phyloP scores from a whole-genome alignment of 2,329 filamentous ascomycete genomes.

The Apiospora saccharicola region DNA sequence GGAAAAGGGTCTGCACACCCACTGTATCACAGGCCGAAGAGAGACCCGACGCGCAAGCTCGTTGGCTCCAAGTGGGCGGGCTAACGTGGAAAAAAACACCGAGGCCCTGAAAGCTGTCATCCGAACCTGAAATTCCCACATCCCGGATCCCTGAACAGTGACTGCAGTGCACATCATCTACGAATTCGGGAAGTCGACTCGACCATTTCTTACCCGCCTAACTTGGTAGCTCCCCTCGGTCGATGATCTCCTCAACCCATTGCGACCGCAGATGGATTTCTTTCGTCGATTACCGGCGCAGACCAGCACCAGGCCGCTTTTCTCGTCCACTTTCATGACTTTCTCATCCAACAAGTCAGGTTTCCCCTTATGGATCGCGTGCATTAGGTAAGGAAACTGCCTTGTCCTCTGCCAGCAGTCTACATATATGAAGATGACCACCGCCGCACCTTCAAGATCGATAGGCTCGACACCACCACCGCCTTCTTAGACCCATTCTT shows the following conservation, averaged over 20 bases:
- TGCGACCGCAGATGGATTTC: background rate
- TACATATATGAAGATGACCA: constrained; percentile 16
- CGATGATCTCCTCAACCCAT: background rate
- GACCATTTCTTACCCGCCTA: constrained; percentile 6
- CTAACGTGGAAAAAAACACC: constrained; percentile 11
- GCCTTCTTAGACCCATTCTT: background rate
- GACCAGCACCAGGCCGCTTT: constrained; percentile 8
- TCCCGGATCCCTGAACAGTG: constrained; percentile 6
- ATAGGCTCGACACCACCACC: constrained; percentile 4
- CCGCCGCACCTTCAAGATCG: background rate
- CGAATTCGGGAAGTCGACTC: background rate
- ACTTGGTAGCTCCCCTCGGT: constrained; percentile 1
- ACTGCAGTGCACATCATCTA: constrained; percentile 21
- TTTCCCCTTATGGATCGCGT: background rate
- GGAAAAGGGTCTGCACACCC: background rate
- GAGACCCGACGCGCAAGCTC: background rate
- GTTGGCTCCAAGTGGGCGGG: background rate
- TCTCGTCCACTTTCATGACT: background rate
- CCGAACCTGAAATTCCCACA: constrained; percentile 6
- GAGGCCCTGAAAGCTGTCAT: background rate
- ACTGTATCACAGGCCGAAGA: background rate
- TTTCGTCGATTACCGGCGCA: background rate
- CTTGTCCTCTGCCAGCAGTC: background rate
- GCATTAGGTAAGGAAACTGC: background rate
- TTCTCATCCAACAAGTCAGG: background rate